These are phyloP conservation scores for Starmerella potacharoeniae DNA, from an alignment of 805 yeast genomes.

Conservation along the genomic window DNA sequence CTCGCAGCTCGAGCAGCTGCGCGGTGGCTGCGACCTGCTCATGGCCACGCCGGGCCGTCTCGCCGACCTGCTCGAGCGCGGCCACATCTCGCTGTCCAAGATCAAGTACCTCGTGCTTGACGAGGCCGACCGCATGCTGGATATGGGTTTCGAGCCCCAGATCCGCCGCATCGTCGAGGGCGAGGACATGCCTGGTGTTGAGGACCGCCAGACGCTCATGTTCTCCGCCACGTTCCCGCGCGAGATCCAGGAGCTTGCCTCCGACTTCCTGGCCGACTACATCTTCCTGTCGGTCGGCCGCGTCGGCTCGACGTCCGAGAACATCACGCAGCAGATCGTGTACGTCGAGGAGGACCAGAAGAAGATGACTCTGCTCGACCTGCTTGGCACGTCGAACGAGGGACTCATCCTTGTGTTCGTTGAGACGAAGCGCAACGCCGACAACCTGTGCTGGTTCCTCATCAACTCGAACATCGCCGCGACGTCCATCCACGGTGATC, in stretches of 20 bases:
- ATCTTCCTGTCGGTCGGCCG: conserved; percentile 95
- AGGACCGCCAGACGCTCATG: conserved; percentile 91
- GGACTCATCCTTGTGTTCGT: conserved; percentile 92
- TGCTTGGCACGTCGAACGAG: conserved; percentile 58
- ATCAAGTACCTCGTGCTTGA: conserved; percentile 93
- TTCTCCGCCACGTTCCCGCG: conserved; percentile 98
- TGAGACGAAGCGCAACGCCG: conserved; percentile 98
- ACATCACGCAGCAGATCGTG: conserved; percentile 86
- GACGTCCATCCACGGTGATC: conserved; percentile 98
- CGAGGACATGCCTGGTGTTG: conserved; percentile 92
- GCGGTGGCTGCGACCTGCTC: conserved; percentile 86
- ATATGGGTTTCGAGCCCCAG: conserved; percentile 99
- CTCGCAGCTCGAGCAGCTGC: conserved; percentile 74
- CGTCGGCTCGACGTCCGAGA: conserved; percentile 98
- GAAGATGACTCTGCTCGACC: conserved; percentile 79
- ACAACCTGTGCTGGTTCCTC: conserved; percentile 82
- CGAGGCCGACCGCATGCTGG: conserved; percentile 99
- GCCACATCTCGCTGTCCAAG: conserved; percentile 75
- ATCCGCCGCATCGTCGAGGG: conserved; percentile 96
- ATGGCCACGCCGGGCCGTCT: conserved; percentile 99
- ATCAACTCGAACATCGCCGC: conserved; percentile 87
- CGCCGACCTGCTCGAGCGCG: conserved; percentile 90
- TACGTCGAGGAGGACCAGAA: conserved; percentile 91
- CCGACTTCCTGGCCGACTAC: conserved; percentile 92
- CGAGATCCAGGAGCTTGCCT: conserved; percentile 92